A percentile compares a stretch with the other conserved stretches of the same genome.
Conservation (phyloP, 352 stramenopile species). For the Phytophthora podocarpi region DNA sequence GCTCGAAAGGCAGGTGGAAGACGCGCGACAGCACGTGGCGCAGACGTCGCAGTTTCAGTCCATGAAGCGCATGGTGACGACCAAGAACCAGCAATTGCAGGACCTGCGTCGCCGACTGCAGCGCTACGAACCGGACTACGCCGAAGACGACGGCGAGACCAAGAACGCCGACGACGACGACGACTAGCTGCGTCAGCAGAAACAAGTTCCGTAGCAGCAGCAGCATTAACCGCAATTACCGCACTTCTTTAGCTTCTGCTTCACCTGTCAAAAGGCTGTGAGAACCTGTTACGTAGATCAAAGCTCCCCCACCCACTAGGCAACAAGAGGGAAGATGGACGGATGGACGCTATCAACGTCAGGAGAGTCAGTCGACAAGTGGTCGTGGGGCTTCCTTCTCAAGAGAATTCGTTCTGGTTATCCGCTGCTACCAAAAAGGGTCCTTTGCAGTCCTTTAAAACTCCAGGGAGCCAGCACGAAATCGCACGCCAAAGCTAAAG, state of each 20-base stretch:
- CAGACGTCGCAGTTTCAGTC: conserved; percentile 86
- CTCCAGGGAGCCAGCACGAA: conserved; percentile 27
- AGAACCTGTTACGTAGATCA: no score
- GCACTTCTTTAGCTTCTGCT: no score
- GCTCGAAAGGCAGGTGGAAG: conserved; percentile 61
- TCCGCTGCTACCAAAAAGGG: conserved; percentile 29
- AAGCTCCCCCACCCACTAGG: no score
- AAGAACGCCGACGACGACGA: conserved; percentile 56
- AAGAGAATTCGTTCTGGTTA: conserved; percentile 46
- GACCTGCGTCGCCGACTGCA: conserved; percentile 68
- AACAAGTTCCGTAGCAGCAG: no score
- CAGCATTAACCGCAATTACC: not conserved
- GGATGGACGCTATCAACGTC: no score
- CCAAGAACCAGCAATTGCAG: conserved; percentile 85
- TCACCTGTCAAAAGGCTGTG: no score
- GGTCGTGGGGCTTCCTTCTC: conserved; percentile 30
- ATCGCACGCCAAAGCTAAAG: conserved; percentile 18
- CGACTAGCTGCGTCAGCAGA: conserved; percentile 24
- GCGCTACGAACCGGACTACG: conserved; percentile 76
- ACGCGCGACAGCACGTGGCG: conserved; percentile 67
- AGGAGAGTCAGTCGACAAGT: conserved; percentile 1
- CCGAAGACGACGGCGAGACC: conserved; percentile 55
- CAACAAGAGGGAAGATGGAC: no score
- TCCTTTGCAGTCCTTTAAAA: conserved; percentile 29
- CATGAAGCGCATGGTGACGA: conserved; percentile 82